Conservation (phyloP, 345 rosid species). For the Acer campestre region DNA sequence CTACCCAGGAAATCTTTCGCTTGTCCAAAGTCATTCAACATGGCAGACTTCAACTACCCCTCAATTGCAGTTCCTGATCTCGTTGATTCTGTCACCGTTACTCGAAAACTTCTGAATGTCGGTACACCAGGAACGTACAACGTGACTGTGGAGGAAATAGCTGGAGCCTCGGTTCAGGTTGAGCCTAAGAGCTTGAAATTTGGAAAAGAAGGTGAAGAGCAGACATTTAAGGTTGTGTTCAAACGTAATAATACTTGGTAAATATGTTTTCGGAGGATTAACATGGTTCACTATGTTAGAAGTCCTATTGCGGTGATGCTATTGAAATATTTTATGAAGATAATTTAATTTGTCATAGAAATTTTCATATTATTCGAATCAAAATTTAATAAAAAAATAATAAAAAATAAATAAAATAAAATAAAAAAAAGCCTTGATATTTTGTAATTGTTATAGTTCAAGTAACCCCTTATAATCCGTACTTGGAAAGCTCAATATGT, state of each 20-base stretch:
- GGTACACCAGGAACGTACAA: constrained; percentile 42
- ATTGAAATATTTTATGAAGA: too few relatives aligned
- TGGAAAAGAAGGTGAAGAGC: constrained; percentile 36
- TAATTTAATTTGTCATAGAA: too few relatives aligned
- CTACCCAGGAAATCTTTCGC: constrained; percentile 24
- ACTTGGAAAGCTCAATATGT: too few relatives aligned
- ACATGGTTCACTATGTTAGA: constrained; percentile 51
- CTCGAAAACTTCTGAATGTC: constrained; percentile 48
- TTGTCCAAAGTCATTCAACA: constrained; percentile 22
- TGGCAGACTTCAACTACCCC: constrained; percentile 55
- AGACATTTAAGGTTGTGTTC: constrained; percentile 35
- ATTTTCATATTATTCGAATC: too few relatives aligned
- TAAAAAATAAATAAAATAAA: too few relatives aligned
- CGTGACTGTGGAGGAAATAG: constrained; percentile 18
- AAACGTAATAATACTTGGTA: not conserved
- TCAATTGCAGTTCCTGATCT: constrained; percentile 44
- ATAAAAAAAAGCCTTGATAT: too few relatives aligned
- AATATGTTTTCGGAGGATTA: constrained; percentile 42
- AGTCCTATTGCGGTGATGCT: constrained; percentile 40
- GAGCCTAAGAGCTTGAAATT: constrained; percentile 39
- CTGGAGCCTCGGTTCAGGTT: constrained; percentile 38
- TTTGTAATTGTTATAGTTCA: too few relatives aligned
- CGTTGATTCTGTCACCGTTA: constrained; percentile 14
- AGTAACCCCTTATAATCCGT: too few relatives aligned
- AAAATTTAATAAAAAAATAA: too few relatives aligned